Percentiles rank a stretch among this genome's conserved stretches.
Conservation (phyloP, 305 asterid genomes). For the Solanum aculeatissimum region DNA sequence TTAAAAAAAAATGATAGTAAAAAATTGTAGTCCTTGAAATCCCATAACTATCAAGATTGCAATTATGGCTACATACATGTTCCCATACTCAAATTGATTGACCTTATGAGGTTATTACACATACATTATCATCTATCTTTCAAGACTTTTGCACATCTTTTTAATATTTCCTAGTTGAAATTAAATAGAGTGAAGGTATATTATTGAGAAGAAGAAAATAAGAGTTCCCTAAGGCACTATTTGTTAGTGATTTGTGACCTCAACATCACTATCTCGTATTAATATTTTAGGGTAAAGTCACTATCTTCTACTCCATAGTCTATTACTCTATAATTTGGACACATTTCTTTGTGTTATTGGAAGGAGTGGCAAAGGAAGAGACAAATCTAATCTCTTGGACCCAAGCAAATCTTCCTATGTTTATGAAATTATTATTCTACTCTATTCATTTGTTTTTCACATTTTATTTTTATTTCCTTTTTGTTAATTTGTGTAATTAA, state of each 20-base stretch:
- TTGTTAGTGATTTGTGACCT: slow-evolving; percentile 35
- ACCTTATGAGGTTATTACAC: not conserved
- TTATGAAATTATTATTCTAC: not conserved
- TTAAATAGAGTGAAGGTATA: not conserved
- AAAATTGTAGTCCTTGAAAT: not conserved
- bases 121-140: not conserved
- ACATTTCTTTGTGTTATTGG: slow-evolving; percentile 15
- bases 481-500: not conserved
- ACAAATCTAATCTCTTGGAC: slow-evolving; percentile 35
- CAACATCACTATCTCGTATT: slow-evolving; percentile 28
- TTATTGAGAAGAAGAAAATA: not conserved
- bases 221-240: not conserved
- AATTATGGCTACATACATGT: not conserved
- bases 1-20: not conserved
- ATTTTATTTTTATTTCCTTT: not conserved
- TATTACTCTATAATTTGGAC: slow-evolving; percentile 32
- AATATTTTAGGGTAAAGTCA: not conserved
- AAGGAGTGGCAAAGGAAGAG: slow-evolving; percentile 15
- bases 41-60: not conserved
- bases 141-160: not conserved
- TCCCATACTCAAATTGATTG: not conserved
- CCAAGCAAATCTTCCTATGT: slow-evolving; percentile 22
- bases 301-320: slow-evolving; percentile 6
- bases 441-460: not conserved
- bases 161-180: not conserved